Evolutionary conservation across 208 protist genomes (phyloP), one percentile per base, ranked within the genome.

Genomic region (Wallacemonas sp.): DNA sequence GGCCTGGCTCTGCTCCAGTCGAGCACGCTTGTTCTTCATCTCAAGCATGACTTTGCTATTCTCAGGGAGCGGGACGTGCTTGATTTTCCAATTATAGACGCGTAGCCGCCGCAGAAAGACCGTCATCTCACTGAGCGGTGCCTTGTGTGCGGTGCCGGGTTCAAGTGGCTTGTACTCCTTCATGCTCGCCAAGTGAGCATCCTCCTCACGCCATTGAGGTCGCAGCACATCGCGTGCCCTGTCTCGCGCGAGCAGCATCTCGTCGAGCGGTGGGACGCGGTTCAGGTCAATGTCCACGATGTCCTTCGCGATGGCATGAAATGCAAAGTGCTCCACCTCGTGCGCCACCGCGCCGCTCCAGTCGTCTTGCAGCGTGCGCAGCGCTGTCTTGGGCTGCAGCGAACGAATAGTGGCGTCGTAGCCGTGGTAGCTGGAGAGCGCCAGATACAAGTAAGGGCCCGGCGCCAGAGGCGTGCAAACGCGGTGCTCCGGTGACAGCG

Each of bases 51-150:
- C 72, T 44, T 80, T 84, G 46, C 68, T 75, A 61, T 77, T 55
- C 1, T 51, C 31, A 17, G 64, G 38, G 14, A 86, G 67, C 12
- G 61, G 54, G 17, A 80, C 55, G 21, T 61, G 39, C 24, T 74
- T 72, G 53, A 91, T 68, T 27, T 59, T 66, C 86, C 89, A 95
- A 69, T 95, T 95, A 45, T 95, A 85, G 34, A 95, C 82, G 4
- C 85, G 82, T 42, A 95, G 62, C 26, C 79, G 64, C 5, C 88
- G 82, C 70, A 94, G 46, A 68, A 94, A 94, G 1, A 67, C 17
- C 6, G 88, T 92, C 88, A 94, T 94, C 22, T 89, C 82, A 22
- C 79, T 79, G 24, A 53, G 77, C 47, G 36, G n/a, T 28, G 56
- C 45, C 42, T 42, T 62, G 41, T 14, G 39, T 14, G 58, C 21